Conservation (phyloP, 2,329 filamentous ascomycete species). For the Microdochium paspali region DNA sequence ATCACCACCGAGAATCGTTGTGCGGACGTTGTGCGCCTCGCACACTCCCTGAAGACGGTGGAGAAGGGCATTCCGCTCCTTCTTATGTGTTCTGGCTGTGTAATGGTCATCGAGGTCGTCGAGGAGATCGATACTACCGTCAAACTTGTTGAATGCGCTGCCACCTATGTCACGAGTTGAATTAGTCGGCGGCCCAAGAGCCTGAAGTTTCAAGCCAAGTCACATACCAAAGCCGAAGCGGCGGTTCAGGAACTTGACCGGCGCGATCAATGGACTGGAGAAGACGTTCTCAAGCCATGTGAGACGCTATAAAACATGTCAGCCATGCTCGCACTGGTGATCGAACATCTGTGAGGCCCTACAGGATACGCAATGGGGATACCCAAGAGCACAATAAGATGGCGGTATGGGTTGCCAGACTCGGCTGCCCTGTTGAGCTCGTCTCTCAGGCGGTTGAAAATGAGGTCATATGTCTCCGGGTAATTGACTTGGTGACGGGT, state of each 20-base stretch:
- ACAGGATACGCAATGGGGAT: slow-evolving; percentile 80
- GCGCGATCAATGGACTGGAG: slow-evolving; percentile 75
- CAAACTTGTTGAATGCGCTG: slow-evolving; percentile 85
- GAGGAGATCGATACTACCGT: slow-evolving; percentile 84
- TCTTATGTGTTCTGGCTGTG: slow-evolving; percentile 84
- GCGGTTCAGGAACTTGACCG: slow-evolving; percentile 82
- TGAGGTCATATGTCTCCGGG: slow-evolving; percentile 75
- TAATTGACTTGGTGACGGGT: slow-evolving; percentile 94
- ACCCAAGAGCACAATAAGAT: slow-evolving; percentile 78
- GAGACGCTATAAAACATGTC: slow-evolving; percentile 48
- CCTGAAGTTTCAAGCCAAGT: not conserved
- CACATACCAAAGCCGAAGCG: slow-evolving; percentile 64
- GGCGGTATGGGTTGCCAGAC: slow-evolving; percentile 70
- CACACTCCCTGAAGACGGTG: slow-evolving; percentile 76
- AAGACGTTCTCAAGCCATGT: slow-evolving; percentile 97
- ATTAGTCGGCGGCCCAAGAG: too few species aligned
- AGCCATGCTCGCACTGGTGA: slow-evolving; percentile 8
- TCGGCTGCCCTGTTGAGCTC: slow-evolving; percentile 62
- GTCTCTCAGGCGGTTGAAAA: slow-evolving; percentile 66
- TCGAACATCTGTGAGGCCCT: slow-evolving; percentile 24
- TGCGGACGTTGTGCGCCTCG: slow-evolving; percentile 75
- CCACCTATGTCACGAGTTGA: slow-evolving; percentile 44
- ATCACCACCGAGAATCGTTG: slow-evolving; percentile 89
- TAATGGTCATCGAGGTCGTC: slow-evolving; percentile 96
- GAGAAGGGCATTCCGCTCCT: slow-evolving; percentile 71